Evolutionary conservation across 768 basidiomycete genomes (phyloP), one percentile per base, ranked within the genome.

Genomic region (Suillus tomentosus): DNA sequence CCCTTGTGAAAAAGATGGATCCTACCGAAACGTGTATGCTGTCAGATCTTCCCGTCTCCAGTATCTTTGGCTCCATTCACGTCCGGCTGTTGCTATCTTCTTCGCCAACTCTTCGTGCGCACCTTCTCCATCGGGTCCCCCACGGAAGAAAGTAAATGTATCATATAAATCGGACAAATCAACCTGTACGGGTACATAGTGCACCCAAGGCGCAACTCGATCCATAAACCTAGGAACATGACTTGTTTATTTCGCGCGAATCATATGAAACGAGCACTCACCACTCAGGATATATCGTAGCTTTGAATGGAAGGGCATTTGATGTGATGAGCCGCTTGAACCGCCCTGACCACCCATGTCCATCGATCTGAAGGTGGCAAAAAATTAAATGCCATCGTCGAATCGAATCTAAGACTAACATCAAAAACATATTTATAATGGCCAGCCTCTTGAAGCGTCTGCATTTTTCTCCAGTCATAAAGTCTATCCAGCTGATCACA

Each of bases 221-320:
- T 87, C 84, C 15, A 74, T 77, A 65, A 77, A 88, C 86, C 85
- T 86, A 66, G 15, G 10, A n/a, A 14, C 45, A 36, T 51, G 37
- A 61, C 36, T 62, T 9, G 37, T 43, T 22, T 9, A 31, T 43
- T 22, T 40, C 13, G 24, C 42, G 37, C 2, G 7, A 19, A 24
- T 24, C 1, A 37, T 9, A 59, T 27, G 60, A 59, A 58, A 45
- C 15, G 31, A 57, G 5, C 5, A 66, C 77, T 14, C 70, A 87
- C 90, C 90, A 91, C 75, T 91, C 90, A 0, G 88, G 89, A 70
- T 87, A 90, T 65, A 90, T 82, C 0, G 89, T 90, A 42, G 86
- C 79, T 70, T 91, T 90, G 77, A 91, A 84, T 6, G 90, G 77
- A 17, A 89, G 75, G 0, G 88, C 80, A 31, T 88, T 87, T 27